phyloP scores from a whole-genome alignment of 768 basidiomycete species.

The Strobilomyces dryophilus region DNA sequence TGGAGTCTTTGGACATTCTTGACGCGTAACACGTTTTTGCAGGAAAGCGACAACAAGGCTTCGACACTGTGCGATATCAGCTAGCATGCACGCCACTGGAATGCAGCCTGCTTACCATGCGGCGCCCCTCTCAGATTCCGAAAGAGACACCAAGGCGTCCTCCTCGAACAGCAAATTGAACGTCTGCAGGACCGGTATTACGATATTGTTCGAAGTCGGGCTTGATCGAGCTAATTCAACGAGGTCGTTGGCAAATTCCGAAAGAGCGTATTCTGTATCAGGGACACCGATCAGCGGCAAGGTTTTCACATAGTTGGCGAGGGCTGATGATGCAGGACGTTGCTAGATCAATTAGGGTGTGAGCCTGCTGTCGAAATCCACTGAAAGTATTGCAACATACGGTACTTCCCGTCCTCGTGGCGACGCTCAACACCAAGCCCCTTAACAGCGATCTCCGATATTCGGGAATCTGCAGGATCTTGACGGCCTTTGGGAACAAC shows the following conservation, averaged over 20 bases:
- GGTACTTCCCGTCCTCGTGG: conserved; percentile 80
- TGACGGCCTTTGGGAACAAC: conserved; percentile 73
- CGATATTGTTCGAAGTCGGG: conserved; percentile 59
- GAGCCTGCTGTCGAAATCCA: conserved; percentile 9
- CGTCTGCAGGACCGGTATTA: conserved; percentile 80
- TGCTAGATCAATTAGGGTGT: conserved; percentile 43
- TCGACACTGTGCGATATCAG: conserved; percentile 42
- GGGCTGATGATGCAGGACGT: conserved; percentile 58
- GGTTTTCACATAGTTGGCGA: conserved; percentile 52
- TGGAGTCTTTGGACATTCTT: conserved; percentile 83
- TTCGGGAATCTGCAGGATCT: conserved; percentile 53
- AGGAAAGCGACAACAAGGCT: conserved; percentile 50
- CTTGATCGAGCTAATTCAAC: conserved; percentile 49
- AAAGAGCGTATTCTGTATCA: conserved; percentile 41
- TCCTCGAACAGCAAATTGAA: conserved; percentile 71
- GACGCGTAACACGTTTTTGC: conserved; percentile 59
- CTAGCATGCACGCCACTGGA: conserved; percentile 9
- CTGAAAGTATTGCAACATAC: conserved; percentile 44
- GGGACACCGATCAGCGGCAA: conserved; percentile 41
- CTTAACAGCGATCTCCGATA: conserved; percentile 62
- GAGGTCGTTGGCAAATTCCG: conserved; percentile 56
- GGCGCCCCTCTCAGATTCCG: conserved; percentile 43
- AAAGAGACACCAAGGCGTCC: conserved; percentile 51
- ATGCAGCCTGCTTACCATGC: conserved; percentile 43
- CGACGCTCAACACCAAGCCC: conserved; percentile 76